phyloP scores from a whole-genome alignment of 805 yeast genomes.

The Ogataea paraovalis region DNA sequence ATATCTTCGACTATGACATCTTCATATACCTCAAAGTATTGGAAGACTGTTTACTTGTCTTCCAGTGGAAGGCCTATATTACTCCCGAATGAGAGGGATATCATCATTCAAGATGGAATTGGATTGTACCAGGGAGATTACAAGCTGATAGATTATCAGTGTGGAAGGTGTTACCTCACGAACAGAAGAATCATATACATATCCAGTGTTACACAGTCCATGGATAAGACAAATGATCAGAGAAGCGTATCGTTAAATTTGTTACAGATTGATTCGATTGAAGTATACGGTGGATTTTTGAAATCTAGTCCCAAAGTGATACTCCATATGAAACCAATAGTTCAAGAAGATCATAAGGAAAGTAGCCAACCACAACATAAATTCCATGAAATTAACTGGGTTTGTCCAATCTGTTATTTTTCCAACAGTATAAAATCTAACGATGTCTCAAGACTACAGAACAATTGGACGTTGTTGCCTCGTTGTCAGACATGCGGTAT shows the following conservation, averaged over 20 bases:
- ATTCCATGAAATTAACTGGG: conserved; percentile 50
- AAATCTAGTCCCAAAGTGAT: conserved; percentile 77
- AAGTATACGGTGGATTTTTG: conserved; percentile 51
- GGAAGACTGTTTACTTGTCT: conserved; percentile 23
- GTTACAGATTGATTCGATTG: conserved; percentile 16
- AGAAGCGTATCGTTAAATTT: conserved; percentile 15
- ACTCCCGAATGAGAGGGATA: conserved; percentile 40
- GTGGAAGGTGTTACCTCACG: conserved; percentile 78
- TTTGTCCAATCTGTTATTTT: conserved; percentile 85
- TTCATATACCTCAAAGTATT: conserved; percentile 11
- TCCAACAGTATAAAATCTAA: conserved; percentile 43
- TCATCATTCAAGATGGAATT: conserved; percentile 49
- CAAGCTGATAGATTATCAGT: conserved; percentile 59
- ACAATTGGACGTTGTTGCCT: conserved; percentile 31
- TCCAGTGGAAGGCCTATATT: conserved; percentile 31
- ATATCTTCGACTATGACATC: conserved; percentile 1
- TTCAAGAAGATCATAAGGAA: background rate
- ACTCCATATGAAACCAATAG: conserved; percentile 14
- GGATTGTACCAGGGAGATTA: conserved; percentile 78
- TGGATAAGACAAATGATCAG: background rate
- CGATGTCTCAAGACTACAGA: conserved; percentile 6
- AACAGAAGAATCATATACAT: conserved; percentile 69
- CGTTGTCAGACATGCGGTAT: conserved; percentile 64
- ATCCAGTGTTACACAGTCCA: conserved; percentile 23
- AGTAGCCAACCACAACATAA: background rate